A percentile compares a stretch with the other conserved stretches of the same genome.
phyloP scores from a whole-genome alignment of 192 early-diverging fungal species.

The Coemansia sp. region DNA sequence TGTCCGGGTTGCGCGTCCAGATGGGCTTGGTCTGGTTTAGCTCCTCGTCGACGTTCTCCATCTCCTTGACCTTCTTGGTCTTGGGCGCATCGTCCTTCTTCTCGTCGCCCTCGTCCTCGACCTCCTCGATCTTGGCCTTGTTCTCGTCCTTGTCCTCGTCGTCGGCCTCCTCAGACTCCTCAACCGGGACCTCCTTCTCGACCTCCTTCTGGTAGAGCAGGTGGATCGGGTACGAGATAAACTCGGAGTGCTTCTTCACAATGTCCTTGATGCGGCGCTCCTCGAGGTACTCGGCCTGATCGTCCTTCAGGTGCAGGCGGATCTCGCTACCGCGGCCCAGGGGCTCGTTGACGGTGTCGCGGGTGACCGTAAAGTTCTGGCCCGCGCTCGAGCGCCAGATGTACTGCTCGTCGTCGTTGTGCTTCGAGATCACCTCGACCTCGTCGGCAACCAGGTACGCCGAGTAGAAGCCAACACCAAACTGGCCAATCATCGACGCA shows the following conservation, averaged over 20 bases:
- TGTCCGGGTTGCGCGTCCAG: constrained; percentile 99
- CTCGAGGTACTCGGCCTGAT: constrained; percentile 96
- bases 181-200: constrained; percentile 96
- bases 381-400: constrained; percentile 94
- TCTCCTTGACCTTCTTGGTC: constrained; percentile 65
- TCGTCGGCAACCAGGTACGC: constrained; percentile 98
- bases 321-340: constrained; percentile 96
- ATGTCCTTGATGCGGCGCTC: constrained; percentile 99
- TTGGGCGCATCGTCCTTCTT: constrained; percentile 65
- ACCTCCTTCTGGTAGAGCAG: constrained; percentile 95
- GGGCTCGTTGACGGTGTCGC: constrained; percentile 83
- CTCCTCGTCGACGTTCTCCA: constrained; percentile 70
- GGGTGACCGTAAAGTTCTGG: constrained; percentile 87
- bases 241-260: constrained; percentile 99
- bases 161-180: constrained; percentile 72
- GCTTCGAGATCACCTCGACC: constrained; percentile 91
- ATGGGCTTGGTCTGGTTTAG: constrained; percentile 99
- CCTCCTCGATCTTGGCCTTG: constrained; percentile 69
- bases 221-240: constrained; percentile 98
- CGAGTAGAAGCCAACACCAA: constrained; percentile 99
- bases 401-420: constrained; percentile 89
- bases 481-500: constrained; percentile 99
- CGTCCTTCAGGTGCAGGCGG: constrained; percentile 97
- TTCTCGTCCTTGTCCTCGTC: constrained; percentile 70
- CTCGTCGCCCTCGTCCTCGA: constrained; percentile 75